Conservation (phyloP, 1,139 yeast species). For the Kodamaea sp. region DNA sequence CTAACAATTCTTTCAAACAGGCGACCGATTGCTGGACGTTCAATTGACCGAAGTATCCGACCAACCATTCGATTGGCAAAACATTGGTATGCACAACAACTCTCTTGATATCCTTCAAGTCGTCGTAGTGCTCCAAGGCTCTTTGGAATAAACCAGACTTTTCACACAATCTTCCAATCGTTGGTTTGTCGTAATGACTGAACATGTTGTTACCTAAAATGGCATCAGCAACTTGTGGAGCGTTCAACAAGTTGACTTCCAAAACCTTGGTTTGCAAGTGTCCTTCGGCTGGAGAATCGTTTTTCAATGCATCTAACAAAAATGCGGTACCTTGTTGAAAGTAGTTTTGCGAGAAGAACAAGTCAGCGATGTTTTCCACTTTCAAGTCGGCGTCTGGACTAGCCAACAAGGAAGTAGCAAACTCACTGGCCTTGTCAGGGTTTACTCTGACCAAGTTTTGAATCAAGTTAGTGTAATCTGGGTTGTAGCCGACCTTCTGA, state of each 20-base stretch:
- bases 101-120: constrained; percentile 91
- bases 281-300: constrained; percentile 92
- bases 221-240: constrained; percentile 99
- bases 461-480: constrained; percentile 86
- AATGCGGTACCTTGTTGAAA: constrained; percentile 99
- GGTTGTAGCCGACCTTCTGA: constrained; percentile 83
- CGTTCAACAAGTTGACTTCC: constrained; percentile 90
- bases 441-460: constrained; percentile 89
- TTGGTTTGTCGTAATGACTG: constrained; percentile 91
- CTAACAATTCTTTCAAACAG: constrained; percentile 83
- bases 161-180: constrained; percentile 89
- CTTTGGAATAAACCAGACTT: constrained; percentile 92
- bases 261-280: constrained; percentile 92
- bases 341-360: constrained; percentile 90
- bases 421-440: constrained; percentile 98
- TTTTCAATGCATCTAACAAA: constrained; percentile 91
- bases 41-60: constrained; percentile 87
- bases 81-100: constrained; percentile 86
- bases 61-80: constrained; percentile 92
- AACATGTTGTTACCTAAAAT: constrained; percentile 95
- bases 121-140: constrained; percentile 94
- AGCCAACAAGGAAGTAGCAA: constrained; percentile 82
- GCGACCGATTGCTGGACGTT: constrained; percentile 92
- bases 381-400: constrained; percentile 66
- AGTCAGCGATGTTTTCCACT: constrained; percentile 86